phyloP scores from a whole-genome alignment of 768 basidiomycete species.

The Fibroporia radiculosa region DNA sequence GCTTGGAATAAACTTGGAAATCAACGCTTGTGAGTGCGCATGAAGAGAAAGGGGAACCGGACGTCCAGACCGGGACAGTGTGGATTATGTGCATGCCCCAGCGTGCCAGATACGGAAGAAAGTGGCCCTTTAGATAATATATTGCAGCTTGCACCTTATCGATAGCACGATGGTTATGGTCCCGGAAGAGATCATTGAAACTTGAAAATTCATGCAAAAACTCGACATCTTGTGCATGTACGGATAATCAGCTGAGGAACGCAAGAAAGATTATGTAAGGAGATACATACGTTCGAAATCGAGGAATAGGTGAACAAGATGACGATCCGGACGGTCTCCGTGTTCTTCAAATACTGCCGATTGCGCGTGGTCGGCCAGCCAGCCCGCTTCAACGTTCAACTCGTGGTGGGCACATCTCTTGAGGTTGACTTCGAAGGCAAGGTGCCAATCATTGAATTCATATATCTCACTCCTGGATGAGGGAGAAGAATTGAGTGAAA shows the following conservation, averaged over 20 bases:
- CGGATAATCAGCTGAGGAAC: not conserved
- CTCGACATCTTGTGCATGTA: constrained; percentile 10
- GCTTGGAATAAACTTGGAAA: constrained; percentile 13
- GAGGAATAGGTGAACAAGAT: constrained; percentile 17
- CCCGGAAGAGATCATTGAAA: constrained; percentile 13
- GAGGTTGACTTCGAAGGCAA: constrained; percentile 21
- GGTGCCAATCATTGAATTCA: constrained; percentile 8
- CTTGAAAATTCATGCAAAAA: constrained; percentile 19
- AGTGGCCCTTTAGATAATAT: constrained; percentile 15
- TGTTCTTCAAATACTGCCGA: constrained; percentile 11
- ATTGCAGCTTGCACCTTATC: constrained; percentile 17
- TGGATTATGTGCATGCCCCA: constrained; percentile 17
- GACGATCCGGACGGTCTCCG: constrained; percentile 5
- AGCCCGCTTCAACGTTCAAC: constrained; percentile 1
- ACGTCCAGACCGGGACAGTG: constrained; percentile 16
- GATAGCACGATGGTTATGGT: constrained; percentile 4
- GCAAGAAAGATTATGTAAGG: not conserved
- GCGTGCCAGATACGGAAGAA: constrained; percentile 11
- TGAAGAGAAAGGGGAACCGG: not conserved
- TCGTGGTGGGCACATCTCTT: constrained; percentile 7
- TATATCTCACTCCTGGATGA: constrained; percentile 3
- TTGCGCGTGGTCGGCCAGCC: not conserved
- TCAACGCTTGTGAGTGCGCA: constrained; percentile 9
- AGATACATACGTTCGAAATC: constrained; percentile 15
- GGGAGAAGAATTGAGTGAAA: too few species aligned